phyloP scores from a whole-genome alignment of 768 basidiomycete species.

The Mycena olivaceomarginata region DNA sequence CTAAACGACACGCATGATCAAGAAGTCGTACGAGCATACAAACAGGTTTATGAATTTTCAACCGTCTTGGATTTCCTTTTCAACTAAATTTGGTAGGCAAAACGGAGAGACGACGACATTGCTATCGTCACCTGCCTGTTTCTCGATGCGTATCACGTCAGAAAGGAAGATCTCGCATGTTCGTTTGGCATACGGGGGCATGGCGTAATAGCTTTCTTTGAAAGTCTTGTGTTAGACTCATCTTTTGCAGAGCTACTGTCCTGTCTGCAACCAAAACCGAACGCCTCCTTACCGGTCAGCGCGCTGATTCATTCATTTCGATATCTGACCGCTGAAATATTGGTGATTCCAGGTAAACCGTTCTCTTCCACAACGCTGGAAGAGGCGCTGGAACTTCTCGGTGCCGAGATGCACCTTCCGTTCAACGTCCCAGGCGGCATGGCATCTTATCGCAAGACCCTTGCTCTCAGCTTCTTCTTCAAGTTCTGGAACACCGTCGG shows the following conservation, averaged over 20 bases:
- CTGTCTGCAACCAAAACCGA: conserved; percentile 40
- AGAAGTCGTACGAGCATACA: conserved; percentile 45
- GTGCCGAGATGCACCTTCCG: conserved; percentile 42
- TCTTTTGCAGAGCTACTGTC: conserved; percentile 30
- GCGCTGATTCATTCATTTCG: neutral
- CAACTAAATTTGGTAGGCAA: conserved; percentile 28
- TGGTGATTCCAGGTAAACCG: conserved; percentile 21
- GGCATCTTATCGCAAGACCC: conserved; percentile 47
- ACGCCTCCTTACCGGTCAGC: conserved; percentile 35
- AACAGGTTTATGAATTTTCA: conserved; percentile 33
- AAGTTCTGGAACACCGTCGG: conserved; percentile 44
- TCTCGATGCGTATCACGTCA: conserved; percentile 38
- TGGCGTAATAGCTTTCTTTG: conserved; percentile 34
- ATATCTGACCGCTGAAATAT: neutral
- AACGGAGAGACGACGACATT: conserved; percentile 46
- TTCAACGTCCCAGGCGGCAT: conserved; percentile 46
- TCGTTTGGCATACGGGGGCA: conserved; percentile 44
- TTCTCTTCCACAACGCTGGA: conserved; percentile 42
- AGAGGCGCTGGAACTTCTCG: conserved; percentile 41
- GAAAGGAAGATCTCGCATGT: conserved; percentile 40
- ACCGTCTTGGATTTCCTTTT: neutral
- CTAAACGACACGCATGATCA: conserved; percentile 38
- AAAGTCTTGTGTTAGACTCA: neutral
- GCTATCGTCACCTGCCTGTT: conserved; percentile 46
- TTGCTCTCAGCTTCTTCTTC: conserved; percentile 49